These are phyloP conservation scores for Macrophomina phaseolina DNA, from an alignment of 2,329 filamentous ascomycete species.

Conservation along the genomic window DNA sequence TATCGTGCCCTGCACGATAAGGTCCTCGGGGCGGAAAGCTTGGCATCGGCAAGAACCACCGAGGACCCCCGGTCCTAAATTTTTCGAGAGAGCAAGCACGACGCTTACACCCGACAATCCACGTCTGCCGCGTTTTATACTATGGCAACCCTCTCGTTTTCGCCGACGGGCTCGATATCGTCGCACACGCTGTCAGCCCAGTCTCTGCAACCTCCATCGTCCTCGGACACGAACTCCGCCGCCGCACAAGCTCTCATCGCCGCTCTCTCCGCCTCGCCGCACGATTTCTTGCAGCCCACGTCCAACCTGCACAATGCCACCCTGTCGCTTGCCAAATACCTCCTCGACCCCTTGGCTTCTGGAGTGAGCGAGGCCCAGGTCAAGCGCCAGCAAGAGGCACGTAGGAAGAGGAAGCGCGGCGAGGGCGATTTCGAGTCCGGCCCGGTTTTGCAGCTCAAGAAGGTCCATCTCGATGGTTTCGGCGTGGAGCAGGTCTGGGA, in stretches of 20 bases:
- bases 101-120: neutral
- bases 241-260: slow-evolving; percentile 58
- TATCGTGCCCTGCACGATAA: neutral
- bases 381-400: slow-evolving; percentile 68
- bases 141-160: slow-evolving; percentile 32
- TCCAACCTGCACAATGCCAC: slow-evolving; percentile 70
- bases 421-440: slow-evolving; percentile 54
- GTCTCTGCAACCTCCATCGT: slow-evolving; percentile 41
- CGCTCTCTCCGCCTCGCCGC: slow-evolving; percentile 66
- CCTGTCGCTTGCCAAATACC: slow-evolving; percentile 77
- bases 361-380: slow-evolving; percentile 76
- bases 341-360: slow-evolving; percentile 77
- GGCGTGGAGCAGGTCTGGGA: slow-evolving; percentile 91
- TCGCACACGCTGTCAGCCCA: slow-evolving; percentile 47
- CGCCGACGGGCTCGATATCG: slow-evolving; percentile 46
- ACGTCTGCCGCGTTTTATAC: neutral
- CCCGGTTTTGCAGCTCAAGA: slow-evolving; percentile 73
- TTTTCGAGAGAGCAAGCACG: slow-evolving; percentile 19
- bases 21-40: slow-evolving; percentile 1
- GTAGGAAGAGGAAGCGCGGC: slow-evolving; percentile 77
- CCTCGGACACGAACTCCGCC: slow-evolving; percentile 39
- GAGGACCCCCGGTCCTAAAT: slow-evolving; percentile 15
- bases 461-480: slow-evolving; percentile 86
- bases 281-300: slow-evolving; percentile 78
- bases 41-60: slow-evolving; percentile 3